These are phyloP conservation scores for Megacollybia platyphylla DNA, from an alignment of 1,284 basidiomycete genomes.

Conservation along the genomic window DNA sequence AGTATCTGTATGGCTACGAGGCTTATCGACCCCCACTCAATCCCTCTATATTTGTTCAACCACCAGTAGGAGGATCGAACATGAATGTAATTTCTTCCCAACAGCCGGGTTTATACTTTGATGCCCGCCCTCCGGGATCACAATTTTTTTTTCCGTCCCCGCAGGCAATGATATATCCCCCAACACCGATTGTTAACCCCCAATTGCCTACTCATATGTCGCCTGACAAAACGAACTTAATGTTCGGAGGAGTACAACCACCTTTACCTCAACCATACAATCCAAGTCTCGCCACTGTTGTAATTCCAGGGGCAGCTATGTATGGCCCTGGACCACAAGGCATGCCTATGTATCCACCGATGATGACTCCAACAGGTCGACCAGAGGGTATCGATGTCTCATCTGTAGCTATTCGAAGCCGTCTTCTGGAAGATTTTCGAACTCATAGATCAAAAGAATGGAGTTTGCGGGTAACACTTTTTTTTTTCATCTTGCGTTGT, in stretches of 20 bases:
- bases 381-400: slow-evolving; percentile 23
- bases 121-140: slow-evolving; percentile 31
- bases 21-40: slow-evolving; percentile 24
- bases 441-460: slow-evolving; percentile 69
- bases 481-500: slow-evolving; percentile 1
- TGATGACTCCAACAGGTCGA: slow-evolving; percentile 22
- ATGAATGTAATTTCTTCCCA: slow-evolving; percentile 35
- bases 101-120: slow-evolving; percentile 32
- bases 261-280: slow-evolving; percentile 22
- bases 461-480: slow-evolving; percentile 56
- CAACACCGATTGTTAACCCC: slow-evolving; percentile 40
- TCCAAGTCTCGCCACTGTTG: slow-evolving; percentile 28
- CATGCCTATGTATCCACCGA: slow-evolving; percentile 27
- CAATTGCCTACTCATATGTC: slow-evolving; percentile 26
- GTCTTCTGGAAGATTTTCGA: slow-evolving; percentile 76
- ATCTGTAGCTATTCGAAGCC: slow-evolving; percentile 39
- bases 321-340: slow-evolving; percentile 24
- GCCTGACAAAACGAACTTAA: slow-evolving; percentile 29
- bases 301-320: slow-evolving; percentile 28
- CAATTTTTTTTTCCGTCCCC: slow-evolving; percentile 50
- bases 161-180: slow-evolving; percentile 48
- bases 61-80: slow-evolving; percentile 19
- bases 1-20: slow-evolving; percentile 37
- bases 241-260: neutral
- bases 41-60: slow-evolving; percentile 29